phyloP scores from a whole-genome alignment of 192 early-diverging fungal genomes.

The Chytriomyces sp. region DNA sequence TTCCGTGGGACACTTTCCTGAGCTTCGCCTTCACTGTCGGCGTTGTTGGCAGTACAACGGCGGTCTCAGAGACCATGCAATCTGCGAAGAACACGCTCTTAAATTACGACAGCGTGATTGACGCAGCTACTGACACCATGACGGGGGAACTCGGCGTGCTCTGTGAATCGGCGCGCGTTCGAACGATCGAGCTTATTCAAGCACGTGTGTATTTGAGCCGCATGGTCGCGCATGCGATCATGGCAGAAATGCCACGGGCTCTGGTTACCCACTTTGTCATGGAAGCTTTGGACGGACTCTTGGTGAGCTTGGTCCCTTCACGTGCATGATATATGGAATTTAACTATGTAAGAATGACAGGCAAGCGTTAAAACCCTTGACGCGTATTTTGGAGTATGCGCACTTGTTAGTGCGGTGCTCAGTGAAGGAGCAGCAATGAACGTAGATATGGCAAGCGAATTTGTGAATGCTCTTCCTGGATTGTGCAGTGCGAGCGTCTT shows the following conservation, averaged over 20 bases:
- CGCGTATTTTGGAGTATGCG: background rate
- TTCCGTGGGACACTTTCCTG: background rate
- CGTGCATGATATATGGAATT: background rate
- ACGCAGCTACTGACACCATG: background rate
- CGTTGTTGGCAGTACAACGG: background rate
- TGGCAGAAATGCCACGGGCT: background rate
- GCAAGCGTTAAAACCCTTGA: background rate
- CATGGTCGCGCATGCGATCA: background rate
- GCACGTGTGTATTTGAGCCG: background rate
- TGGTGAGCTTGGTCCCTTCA: background rate
- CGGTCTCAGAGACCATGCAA: background rate
- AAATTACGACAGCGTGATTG: background rate
- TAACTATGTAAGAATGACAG: background rate
- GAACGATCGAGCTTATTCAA: background rate
- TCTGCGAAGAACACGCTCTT: background rate
- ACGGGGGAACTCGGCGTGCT: background rate
- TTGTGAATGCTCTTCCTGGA: background rate
- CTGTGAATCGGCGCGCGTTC: background rate
- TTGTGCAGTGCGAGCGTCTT: background rate
- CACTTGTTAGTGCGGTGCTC: background rate
- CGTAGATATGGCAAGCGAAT: background rate
- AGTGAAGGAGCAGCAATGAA: background rate
- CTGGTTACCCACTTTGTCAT: background rate
- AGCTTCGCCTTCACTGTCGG: conserved; percentile 11
- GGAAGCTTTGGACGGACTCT: background rate